These are phyloP conservation scores for Drechslerella stenobrocha DNA, from an alignment of 2,329 filamentous ascomycete genomes.

Conservation along the genomic window DNA sequence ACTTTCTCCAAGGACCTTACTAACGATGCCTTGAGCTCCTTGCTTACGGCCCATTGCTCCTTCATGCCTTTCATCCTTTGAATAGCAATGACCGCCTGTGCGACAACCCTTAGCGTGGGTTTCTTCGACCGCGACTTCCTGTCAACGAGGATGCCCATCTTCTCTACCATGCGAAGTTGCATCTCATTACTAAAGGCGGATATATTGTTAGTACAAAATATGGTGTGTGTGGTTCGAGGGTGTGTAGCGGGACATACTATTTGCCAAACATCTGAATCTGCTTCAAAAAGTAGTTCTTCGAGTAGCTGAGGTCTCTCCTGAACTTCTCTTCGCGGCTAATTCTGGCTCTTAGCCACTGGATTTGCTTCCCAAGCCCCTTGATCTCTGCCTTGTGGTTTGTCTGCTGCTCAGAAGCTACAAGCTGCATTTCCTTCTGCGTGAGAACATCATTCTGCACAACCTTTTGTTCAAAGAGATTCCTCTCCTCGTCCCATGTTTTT, in stretches of 20 bases:
- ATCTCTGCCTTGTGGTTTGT: constrained; percentile 75
- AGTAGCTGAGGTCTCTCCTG: constrained; percentile 77
- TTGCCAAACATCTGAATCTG: constrained; percentile 81
- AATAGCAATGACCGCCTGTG: constrained; percentile 59
- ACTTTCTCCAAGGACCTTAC: constrained; percentile 51
- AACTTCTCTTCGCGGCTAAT: constrained; percentile 79
- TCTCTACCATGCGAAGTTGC: constrained; percentile 79
- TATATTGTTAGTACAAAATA: constrained; percentile 16
- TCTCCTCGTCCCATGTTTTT: constrained; percentile 53
- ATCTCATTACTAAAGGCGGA: constrained; percentile 75
- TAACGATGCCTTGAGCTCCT: constrained; percentile 57
- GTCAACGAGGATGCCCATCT: constrained; percentile 71
- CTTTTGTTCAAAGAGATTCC: constrained; percentile 57
- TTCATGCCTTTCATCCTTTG: constrained; percentile 61
- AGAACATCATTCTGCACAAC: constrained; percentile 61
- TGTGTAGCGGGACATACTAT: constrained; percentile 68
- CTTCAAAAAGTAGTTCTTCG: constrained; percentile 79
- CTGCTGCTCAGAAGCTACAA: constrained; percentile 64
- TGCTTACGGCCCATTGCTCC: constrained; percentile 60
- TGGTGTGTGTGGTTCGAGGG: constrained; percentile 16
- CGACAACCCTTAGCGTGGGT: constrained; percentile 60
- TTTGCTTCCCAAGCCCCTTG: constrained; percentile 81
- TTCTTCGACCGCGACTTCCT: constrained; percentile 57
- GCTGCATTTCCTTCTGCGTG: constrained; percentile 51
- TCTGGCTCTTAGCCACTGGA: constrained; percentile 83